These are phyloP conservation scores for Cordia subcordata DNA, from an alignment of 257 asterid species.

Conservation along the genomic window DNA sequence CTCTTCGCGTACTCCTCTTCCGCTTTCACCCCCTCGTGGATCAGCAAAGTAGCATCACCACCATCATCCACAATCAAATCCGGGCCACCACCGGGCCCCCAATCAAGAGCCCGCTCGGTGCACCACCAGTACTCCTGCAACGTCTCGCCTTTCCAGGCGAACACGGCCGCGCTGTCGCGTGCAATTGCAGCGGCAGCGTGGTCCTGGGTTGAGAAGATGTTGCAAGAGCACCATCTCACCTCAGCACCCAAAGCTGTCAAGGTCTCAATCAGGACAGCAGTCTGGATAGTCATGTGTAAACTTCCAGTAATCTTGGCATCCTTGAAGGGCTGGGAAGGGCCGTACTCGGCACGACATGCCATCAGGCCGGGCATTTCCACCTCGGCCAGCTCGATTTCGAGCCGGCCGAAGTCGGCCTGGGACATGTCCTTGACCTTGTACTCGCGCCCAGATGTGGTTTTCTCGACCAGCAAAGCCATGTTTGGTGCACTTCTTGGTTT, in stretches of 20 bases:
- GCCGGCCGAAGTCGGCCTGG: constrained; percentile 87
- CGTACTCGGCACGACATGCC: constrained; percentile 67
- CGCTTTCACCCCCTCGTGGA: constrained; percentile 89
- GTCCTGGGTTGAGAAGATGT: constrained; percentile 84
- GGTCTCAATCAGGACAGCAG: constrained; percentile 78
- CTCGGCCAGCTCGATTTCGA: constrained; percentile 83
- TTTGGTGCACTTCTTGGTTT: background rate
- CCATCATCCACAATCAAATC: constrained; percentile 88
- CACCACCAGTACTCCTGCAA: constrained; percentile 98
- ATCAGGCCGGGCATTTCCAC: constrained; percentile 88
- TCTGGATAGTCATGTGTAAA: constrained; percentile 83
- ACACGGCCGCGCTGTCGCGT: constrained; percentile 84
- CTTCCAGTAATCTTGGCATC: constrained; percentile 78
- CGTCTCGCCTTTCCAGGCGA: constrained; percentile 92
- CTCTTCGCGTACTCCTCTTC: constrained; percentile 63
- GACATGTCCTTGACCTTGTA: constrained; percentile 92
- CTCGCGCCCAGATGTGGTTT: constrained; percentile 72
- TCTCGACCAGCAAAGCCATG: constrained; percentile 75
- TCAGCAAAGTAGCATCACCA: constrained; percentile 73
- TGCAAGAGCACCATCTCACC: constrained; percentile 94
- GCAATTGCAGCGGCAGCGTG: constrained; percentile 89
- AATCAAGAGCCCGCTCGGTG: constrained; percentile 79
- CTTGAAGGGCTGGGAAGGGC: constrained; percentile 69
- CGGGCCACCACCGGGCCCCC: constrained; percentile 89
- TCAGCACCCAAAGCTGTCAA: constrained; percentile 79